A percentile compares a stretch with the other conserved stretches of the same genome.
Conservation (phyloP, 805 yeast species). For the Candida sphagnicola region DNA sequence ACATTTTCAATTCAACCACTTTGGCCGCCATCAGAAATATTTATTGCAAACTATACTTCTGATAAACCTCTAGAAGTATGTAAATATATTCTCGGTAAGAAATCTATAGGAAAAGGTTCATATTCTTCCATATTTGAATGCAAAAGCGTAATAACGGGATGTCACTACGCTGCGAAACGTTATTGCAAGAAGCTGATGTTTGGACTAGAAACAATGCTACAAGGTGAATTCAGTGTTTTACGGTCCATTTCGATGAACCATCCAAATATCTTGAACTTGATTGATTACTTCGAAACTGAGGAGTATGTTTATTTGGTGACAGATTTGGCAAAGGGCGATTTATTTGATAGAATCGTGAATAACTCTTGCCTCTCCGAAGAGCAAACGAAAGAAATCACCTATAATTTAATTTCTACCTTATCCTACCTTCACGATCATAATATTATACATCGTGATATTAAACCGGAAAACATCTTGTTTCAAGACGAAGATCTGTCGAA, state of each 20-base stretch:
- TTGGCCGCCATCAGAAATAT: neutral
- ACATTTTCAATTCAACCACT: neutral
- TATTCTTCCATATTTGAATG: constrained; percentile 51
- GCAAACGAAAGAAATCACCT: constrained; percentile 48
- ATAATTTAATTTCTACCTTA: constrained; percentile 51
- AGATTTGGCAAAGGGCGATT: constrained; percentile 63
- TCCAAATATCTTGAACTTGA: constrained; percentile 53
- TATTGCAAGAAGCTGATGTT: constrained; percentile 47
- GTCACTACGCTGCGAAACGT: constrained; percentile 51
- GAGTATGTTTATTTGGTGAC: constrained; percentile 55
- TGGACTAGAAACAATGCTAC: constrained; percentile 50
- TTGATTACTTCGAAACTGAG: constrained; percentile 68
- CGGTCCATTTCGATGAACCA: constrained; percentile 48
- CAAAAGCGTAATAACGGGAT: constrained; percentile 36
- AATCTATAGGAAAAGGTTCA: constrained; percentile 42
- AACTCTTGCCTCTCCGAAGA: constrained; percentile 41
- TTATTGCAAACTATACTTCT: neutral
- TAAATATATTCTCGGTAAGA: constrained; percentile 28
- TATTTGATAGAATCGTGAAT: constrained; percentile 53
- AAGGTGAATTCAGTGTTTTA: constrained; percentile 58
- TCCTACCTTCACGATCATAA: constrained; percentile 54
- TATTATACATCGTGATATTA: constrained; percentile 67
- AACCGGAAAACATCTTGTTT: constrained; percentile 68
- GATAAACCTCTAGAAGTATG: constrained; percentile 16
- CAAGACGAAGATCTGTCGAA: constrained; percentile 29